phyloP scores from a whole-genome alignment of 805 yeast genomes.

The Saturnispora sekii region DNA sequence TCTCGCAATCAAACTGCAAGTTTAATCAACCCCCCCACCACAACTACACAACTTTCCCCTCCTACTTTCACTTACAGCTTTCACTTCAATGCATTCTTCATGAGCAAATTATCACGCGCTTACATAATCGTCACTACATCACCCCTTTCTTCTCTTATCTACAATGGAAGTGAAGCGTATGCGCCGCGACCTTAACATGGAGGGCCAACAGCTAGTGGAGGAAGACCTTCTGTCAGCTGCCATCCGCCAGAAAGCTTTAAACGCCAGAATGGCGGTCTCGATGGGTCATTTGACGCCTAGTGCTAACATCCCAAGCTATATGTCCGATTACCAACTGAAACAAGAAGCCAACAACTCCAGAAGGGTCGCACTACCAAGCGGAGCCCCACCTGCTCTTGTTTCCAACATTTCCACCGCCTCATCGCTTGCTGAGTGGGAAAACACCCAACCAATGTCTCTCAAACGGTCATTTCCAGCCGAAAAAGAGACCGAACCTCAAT shows the following conservation, averaged over 20 bases:
- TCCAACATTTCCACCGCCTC: slow-evolving; percentile 30
- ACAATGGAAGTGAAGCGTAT: too few relatives aligned
- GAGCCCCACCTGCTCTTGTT: slow-evolving; percentile 31
- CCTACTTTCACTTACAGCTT: too few relatives aligned
- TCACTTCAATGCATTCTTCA: too few relatives aligned
- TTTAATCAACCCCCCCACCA: too few relatives aligned
- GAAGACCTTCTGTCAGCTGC: slow-evolving; percentile 2
- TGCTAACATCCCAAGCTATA: slow-evolving; percentile 3
- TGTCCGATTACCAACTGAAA: slow-evolving; percentile 11
- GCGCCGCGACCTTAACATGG: too few relatives aligned
- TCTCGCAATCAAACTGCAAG: too few relatives aligned
- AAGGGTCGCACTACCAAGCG: slow-evolving; percentile 30
- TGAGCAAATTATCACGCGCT: too few relatives aligned
- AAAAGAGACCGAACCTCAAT: slow-evolving; percentile 8
- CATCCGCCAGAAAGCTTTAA: slow-evolving; percentile 1
- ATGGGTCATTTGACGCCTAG: neutral
- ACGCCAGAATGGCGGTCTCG: slow-evolving; percentile 4
- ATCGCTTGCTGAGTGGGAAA: neutral
- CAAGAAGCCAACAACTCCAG: slow-evolving; percentile 5
- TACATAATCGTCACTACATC: too few relatives aligned
- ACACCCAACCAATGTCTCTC: neutral
- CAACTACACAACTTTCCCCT: too few relatives aligned
- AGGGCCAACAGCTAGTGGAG: neutral
- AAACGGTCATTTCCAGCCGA: slow-evolving; percentile 4
- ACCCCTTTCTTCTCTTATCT: too few relatives aligned